These are phyloP conservation scores for Colletotrichum zoysiae DNA, from an alignment of 2,329 filamentous ascomycete genomes.

Conservation along the genomic window DNA sequence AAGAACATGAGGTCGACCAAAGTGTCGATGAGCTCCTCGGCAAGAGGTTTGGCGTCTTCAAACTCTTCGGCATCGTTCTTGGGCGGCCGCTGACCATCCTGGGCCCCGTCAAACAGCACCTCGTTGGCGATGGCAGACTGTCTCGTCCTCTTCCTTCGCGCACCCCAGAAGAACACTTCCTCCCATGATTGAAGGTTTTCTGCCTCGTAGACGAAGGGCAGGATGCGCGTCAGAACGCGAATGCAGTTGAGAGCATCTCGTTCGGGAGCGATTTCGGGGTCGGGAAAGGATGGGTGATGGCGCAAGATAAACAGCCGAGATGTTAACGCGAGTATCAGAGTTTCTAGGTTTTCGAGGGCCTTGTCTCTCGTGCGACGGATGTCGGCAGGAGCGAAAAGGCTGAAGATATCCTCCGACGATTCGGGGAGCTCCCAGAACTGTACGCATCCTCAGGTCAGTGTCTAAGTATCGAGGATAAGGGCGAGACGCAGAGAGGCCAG, in stretches of 20 bases:
- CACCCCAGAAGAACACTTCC: slow-evolving; percentile 91
- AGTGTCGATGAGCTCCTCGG: slow-evolving; percentile 92
- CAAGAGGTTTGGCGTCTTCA: slow-evolving; percentile 87
- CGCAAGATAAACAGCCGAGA: slow-evolving; percentile 84
- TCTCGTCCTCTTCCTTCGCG: slow-evolving; percentile 78
- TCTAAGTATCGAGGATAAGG: not conserved
- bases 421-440: slow-evolving; percentile 99
- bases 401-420: slow-evolving; percentile 95
- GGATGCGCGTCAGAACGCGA: slow-evolving; percentile 86
- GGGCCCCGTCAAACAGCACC: slow-evolving; percentile 85
- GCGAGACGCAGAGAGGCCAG: slow-evolving; percentile 29
- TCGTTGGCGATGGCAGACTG: slow-evolving; percentile 76
- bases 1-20: slow-evolving; percentile 92
- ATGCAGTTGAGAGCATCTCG: slow-evolving; percentile 95
- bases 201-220: slow-evolving; percentile 93
- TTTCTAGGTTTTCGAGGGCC: slow-evolving; percentile 89
- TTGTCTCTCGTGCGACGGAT: slow-evolving; percentile 89
- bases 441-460: slow-evolving; percentile 25
- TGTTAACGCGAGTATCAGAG: slow-evolving; percentile 85
- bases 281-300: slow-evolving; percentile 91
- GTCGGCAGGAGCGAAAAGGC: slow-evolving; percentile 89
- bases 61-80: slow-evolving; percentile 74
- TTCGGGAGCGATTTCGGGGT: slow-evolving; percentile 85
- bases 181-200: slow-evolving; percentile 89
- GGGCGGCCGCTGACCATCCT: slow-evolving; percentile 51